Conservation (phyloP, 2,329 filamentous ascomycete species). For the Pseudogymnoascus sp. region DNA sequence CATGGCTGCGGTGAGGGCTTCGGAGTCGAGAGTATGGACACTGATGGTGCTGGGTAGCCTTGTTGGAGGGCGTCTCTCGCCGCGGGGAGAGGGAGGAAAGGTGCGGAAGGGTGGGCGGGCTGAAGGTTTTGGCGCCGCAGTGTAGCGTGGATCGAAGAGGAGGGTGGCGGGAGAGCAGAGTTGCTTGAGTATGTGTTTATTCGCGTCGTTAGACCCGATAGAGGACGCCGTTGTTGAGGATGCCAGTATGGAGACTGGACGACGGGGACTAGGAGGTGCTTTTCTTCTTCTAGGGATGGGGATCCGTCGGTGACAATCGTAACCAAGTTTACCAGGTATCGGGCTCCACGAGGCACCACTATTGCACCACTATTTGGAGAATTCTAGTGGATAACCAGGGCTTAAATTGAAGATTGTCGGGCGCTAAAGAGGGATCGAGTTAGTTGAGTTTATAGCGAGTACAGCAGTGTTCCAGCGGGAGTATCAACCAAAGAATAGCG, state of each 20-base stretch:
- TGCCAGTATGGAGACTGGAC: conserved; percentile 9
- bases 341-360: conserved; percentile 1
- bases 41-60: conserved; percentile 28
- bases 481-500: conserved; percentile 3
- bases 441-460: not conserved
- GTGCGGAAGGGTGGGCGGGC: conserved; percentile 22
- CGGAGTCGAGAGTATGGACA: conserved; percentile 25
- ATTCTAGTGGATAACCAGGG: not conserved
- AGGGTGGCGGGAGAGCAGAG: conserved; percentile 33
- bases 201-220: conserved; percentile 24
- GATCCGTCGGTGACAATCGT: not conserved
- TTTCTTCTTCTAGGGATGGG: not conserved
- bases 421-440: not conserved
- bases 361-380: not conserved
- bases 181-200: conserved; percentile 24
- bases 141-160: conserved; percentile 34
- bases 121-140: conserved; percentile 27
- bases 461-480: not conserved
- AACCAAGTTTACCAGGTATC: conserved; percentile 1
- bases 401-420: not conserved
- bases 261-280: not conserved
- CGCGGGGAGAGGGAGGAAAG: conserved; percentile 26
- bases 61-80: conserved; percentile 15
- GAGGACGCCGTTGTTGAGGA: conserved; percentile 26
- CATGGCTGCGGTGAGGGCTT: conserved; percentile 45